Conservation (phyloP, 495 filamentous ascomycete species). For the Penicillium roqueforti region DNA sequence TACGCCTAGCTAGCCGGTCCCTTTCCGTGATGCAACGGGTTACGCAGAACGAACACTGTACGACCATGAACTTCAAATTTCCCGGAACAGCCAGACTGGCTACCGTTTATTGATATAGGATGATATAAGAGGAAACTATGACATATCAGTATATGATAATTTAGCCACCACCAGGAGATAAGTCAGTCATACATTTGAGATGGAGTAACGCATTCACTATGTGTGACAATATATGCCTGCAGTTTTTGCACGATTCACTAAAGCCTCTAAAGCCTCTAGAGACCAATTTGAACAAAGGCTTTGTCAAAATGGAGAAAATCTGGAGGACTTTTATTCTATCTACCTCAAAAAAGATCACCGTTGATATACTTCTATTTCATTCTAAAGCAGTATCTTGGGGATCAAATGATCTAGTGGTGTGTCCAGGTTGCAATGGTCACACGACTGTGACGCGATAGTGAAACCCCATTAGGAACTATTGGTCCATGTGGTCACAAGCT, state of each 20-base stretch:
- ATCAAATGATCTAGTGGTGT: neutral
- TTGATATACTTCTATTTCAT: neutral
- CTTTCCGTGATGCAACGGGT: neutral
- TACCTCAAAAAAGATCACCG: neutral
- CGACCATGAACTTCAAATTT: neutral
- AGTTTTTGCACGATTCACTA: neutral
- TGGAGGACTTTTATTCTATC: neutral
- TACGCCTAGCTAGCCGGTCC: neutral
- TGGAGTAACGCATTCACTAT: constrained; percentile 1
- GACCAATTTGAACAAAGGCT: neutral
- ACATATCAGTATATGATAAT: neutral
- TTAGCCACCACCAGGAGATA: neutral
- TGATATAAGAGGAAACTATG: neutral
- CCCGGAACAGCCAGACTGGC: neutral
- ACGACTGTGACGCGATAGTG: neutral
- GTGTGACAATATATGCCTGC: constrained; percentile 4
- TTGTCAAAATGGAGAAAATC: neutral
- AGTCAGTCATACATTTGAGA: neutral
- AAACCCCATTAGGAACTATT: neutral
- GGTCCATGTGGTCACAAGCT: neutral
- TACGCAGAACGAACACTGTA: constrained; percentile 12
- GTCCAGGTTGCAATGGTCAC: neutral
- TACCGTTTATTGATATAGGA: neutral
- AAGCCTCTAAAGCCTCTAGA: neutral
- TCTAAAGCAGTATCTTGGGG: neutral